phyloP scores from a whole-genome alignment of 1,284 basidiomycete genomes.

The Agaricales sp. region DNA sequence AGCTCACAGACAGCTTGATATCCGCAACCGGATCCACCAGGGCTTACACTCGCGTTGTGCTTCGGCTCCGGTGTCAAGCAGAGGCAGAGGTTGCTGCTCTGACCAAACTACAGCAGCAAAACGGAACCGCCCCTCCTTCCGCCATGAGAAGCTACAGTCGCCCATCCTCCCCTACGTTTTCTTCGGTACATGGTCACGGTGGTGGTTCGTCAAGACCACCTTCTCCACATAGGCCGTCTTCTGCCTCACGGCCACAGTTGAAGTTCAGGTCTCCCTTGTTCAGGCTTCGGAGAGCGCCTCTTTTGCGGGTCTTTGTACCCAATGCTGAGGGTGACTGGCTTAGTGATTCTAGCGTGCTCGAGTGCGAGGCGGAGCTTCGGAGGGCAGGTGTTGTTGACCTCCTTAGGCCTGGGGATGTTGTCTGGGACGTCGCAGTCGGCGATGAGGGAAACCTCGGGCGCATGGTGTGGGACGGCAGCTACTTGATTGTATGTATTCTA shows the following conservation, averaged over 20 bases:
- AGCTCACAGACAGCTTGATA: conserved; percentile 29
- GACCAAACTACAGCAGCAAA: conserved; percentile 6
- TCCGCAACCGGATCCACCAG: conserved; percentile 47
- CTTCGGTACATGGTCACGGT: conserved; percentile 11
- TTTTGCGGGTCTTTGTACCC: conserved; percentile 70
- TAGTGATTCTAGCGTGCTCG: conserved; percentile 63
- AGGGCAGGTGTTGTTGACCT: conserved; percentile 48
- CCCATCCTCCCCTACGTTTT: conserved; percentile 51
- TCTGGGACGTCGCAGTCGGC: conserved; percentile 75
- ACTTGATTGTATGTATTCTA: conserved; percentile 52
- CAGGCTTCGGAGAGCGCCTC: conserved; percentile 54
- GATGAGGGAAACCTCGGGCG: conserved; percentile 74
- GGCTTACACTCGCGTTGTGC: conserved; percentile 64
- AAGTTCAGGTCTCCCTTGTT: conserved; percentile 60
- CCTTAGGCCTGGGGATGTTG: conserved; percentile 63
- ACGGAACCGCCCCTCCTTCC: not conserved
- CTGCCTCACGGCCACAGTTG: conserved; percentile 7
- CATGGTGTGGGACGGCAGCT: conserved; percentile 74
- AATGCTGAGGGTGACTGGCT: conserved; percentile 77
- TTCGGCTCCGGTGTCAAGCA: conserved; percentile 65
- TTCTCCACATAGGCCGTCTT: conserved; percentile 8
- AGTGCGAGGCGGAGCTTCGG: conserved; percentile 69
- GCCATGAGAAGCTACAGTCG: conserved; percentile 32
- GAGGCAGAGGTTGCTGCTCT: conserved; percentile 32
- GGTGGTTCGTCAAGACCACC: conserved; percentile 9